A percentile compares a stretch with the other conserved stretches of the same genome.
These are phyloP conservation scores for Beauveria rudraprayagi DNA, from an alignment of 2,329 filamentous ascomycete genomes.

Conservation along the genomic window DNA sequence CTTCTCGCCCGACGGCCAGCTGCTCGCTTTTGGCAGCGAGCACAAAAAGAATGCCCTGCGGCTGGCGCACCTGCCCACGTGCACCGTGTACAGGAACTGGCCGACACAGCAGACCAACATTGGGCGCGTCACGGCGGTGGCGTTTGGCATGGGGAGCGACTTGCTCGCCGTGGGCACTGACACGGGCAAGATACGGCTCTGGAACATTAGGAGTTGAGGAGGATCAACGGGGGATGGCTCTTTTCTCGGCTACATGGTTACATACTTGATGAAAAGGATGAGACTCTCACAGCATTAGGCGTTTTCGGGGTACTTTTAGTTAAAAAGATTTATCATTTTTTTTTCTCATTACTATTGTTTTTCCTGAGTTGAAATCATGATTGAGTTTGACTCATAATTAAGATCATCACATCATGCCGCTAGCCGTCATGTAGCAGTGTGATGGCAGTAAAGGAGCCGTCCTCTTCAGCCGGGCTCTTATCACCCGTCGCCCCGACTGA, in stretches of 20 bases:
- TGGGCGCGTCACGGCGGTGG: constrained; percentile 69
- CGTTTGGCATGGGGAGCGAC: constrained; percentile 57
- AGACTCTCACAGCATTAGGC: constrained; percentile 9
- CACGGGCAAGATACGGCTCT: constrained; percentile 76
- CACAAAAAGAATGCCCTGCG: constrained; percentile 84
- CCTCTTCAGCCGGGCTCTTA: background rate
- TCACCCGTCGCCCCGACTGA: background rate
- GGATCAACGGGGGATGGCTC: background rate
- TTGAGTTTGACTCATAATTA: background rate
- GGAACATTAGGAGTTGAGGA: constrained; percentile 68
- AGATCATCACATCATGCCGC: background rate
- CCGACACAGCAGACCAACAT: constrained; percentile 84
- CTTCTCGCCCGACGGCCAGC: constrained; percentile 84
- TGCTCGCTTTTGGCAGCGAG: constrained; percentile 76
- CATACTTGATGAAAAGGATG: background rate
- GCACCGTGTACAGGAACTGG: constrained; percentile 95
- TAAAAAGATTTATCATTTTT: background rate
- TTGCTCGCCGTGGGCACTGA: constrained; percentile 84
- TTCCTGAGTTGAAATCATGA: background rate
- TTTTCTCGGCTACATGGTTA: background rate
- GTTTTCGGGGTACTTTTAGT: constrained; percentile 4
- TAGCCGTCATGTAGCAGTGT: background rate
- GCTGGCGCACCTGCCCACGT: constrained; percentile 82
- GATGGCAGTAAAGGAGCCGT: background rate
- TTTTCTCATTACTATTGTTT: background rate